A percentile compares a stretch with the other conserved stretches of the same genome.
These are phyloP conservation scores for Cyberlindnera xishuangbannaensis DNA, from an alignment of 805 yeast species.

Conservation along the genomic window DNA sequence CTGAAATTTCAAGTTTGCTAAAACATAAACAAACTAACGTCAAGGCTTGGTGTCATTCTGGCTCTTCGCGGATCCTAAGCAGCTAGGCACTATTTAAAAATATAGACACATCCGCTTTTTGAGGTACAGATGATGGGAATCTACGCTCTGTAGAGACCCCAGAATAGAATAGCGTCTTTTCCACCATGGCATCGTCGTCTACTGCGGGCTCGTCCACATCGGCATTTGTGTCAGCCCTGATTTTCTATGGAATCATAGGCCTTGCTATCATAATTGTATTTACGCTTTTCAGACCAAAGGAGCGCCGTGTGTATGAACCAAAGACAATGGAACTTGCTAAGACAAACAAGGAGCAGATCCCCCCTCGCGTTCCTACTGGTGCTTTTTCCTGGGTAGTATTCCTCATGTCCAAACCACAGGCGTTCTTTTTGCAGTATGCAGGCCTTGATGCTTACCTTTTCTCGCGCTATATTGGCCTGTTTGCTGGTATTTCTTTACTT, in stretches of 20 bases:
- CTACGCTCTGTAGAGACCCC: too few relatives aligned
- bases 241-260: conserved; percentile 56
- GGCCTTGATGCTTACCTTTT: conserved; percentile 77
- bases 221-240: conserved; percentile 69
- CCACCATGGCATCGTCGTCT: conserved; percentile 17
- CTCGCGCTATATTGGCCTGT: conserved; percentile 55
- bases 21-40: conserved; percentile 8
- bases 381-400: conserved; percentile 53
- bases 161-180: too few relatives aligned
- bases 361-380: conserved; percentile 35
- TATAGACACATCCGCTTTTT: too few relatives aligned
- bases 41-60: neutral
- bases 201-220: conserved; percentile 53
- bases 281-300: conserved; percentile 54
- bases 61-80: conserved; percentile 5
- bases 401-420: conserved; percentile 49
- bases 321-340: conserved; percentile 54
- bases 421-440: conserved; percentile 59
- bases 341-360: conserved; percentile 35
- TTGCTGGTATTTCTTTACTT: conserved; percentile 28
- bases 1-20: conserved; percentile 15
- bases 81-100: too few relatives aligned
- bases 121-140: too few relatives aligned
- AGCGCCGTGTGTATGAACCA: conserved; percentile 77
- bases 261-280: conserved; percentile 57